Evolutionary conservation across 1,139 yeast genomes (phyloP), one percentile per base, ranked within the genome.

Genomic region (Diutina catenulata): DNA sequence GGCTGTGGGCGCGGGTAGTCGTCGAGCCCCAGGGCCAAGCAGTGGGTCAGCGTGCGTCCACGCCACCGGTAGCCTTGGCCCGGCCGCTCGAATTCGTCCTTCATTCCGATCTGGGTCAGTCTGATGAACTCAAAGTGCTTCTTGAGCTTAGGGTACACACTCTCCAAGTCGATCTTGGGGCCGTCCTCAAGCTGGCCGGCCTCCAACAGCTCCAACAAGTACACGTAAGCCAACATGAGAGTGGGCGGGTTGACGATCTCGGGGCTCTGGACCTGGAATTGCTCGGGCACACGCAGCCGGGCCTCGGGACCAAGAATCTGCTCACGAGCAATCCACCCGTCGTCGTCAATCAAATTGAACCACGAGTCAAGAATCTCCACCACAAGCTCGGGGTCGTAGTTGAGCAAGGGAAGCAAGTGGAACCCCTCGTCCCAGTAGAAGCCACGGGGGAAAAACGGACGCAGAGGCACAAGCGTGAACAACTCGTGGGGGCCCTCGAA

Each of bases 391-490:
- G 86, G 72, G 55, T 91, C 98, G 54, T 80, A 88, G 38, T 80
- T 79, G 45, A 84, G 57, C 27, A 91, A 63, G 3, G 95, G 95
- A 29, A 88, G 64, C 44, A 91, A 64, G 55, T 91, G 95, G 58
- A 91, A 91, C 0, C 99, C 99, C 59, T 93, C 98, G 57, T 93
- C 99, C 99, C 99, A 91, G 52, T 84, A 84, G 52, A 91, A 91
- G 0, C 99, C 99, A 45, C 98, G 70, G 7, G 98, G 97, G 59
- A 91, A 91, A 50, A 84, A 84, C 0, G 95, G 87, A 41, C 98
- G 69, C 37, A 95, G 84, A 2, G 98, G 98, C 23, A 87, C 94
- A 33, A 86, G 66, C 0, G 94, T 74, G 49, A 87, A 83, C 28
- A 93, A 58, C 45, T 80, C 84, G 45, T 62, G 56, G 1, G 88